Evolutionary conservation across 495 filamentous ascomycete genomes (phyloP).

Genomic region (Hypoxylon rickii): DNA sequence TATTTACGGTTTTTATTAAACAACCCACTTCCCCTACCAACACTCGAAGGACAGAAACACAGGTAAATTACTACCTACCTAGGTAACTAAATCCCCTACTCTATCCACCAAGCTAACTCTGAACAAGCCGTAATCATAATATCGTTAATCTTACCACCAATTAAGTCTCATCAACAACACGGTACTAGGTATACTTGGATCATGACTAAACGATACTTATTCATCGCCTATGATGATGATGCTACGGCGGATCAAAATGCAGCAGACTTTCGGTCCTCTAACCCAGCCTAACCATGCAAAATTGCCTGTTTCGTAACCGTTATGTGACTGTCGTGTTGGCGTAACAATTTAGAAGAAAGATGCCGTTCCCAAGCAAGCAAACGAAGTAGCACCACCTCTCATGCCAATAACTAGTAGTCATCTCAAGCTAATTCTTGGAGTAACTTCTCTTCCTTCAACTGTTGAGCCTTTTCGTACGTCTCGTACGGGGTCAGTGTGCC

Average conservation of each 20-base stretch:
- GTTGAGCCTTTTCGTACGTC: slow-evolving; percentile 63
- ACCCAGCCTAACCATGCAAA: slow-evolving; percentile 9
- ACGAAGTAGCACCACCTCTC: slow-evolving; percentile 1
- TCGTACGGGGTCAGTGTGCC: slow-evolving; percentile 84
- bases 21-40: too few species aligned
- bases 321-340: background rate
- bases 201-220: slow-evolving; percentile 3
- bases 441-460: slow-evolving; percentile 49
- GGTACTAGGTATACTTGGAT: too few species aligned
- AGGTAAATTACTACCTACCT: background rate
- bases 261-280: slow-evolving; percentile 7
- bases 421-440: slow-evolving; percentile 41
- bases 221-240: background rate
- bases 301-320: slow-evolving; percentile 1
- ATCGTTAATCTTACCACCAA: background rate
- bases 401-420: background rate
- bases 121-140: too few species aligned
- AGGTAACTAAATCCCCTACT: background rate
- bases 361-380: slow-evolving; percentile 3
- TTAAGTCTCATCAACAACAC: background rate
- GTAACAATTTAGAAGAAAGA: background rate
- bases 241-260: background rate
- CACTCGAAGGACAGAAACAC: too few species aligned
- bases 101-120: too few species aligned
- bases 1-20: too few species aligned